Evolutionary conservation across 805 yeast genomes (phyloP).

Genomic region (Blastobotrys americana): DNA sequence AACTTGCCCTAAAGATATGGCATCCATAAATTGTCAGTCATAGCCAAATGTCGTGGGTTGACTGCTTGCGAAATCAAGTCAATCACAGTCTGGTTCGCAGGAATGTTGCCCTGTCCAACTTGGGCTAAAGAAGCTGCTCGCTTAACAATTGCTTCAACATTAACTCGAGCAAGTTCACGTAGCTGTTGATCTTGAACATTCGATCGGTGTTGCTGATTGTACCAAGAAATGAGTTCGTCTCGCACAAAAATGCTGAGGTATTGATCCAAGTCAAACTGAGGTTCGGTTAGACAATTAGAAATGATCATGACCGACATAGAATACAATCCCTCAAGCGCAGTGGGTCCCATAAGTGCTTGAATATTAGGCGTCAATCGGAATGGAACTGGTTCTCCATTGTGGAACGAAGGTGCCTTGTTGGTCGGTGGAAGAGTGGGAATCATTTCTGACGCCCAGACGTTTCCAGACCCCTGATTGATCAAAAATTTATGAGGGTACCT

Average conservation of each 20-base stretch:
- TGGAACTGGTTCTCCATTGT: slow-evolving; percentile 88
- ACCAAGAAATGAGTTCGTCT: slow-evolving; percentile 94
- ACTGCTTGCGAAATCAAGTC: slow-evolving; percentile 93
- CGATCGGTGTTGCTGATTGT: slow-evolving; percentile 72
- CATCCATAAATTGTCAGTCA: slow-evolving; percentile 91
- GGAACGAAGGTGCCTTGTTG: slow-evolving; percentile 73
- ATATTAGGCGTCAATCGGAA: slow-evolving; percentile 94
- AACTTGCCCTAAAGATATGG: slow-evolving; percentile 64
- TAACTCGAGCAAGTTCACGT: slow-evolving; percentile 77
- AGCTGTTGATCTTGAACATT: slow-evolving; percentile 77
- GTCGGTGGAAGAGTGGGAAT: slow-evolving; percentile 53
- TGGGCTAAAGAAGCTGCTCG: slow-evolving; percentile 75
- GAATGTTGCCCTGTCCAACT: slow-evolving; percentile 47
- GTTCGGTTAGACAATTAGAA: slow-evolving; percentile 82
- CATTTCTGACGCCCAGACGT: slow-evolving; percentile 93
- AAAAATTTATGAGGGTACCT: slow-evolving; percentile 92
- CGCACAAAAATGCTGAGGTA: slow-evolving; percentile 89
- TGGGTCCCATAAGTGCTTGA: slow-evolving; percentile 87
- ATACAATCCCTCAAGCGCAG: slow-evolving; percentile 86
- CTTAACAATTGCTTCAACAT: slow-evolving; percentile 77
- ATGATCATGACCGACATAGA: slow-evolving; percentile 78
- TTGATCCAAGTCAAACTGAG: slow-evolving; percentile 86
- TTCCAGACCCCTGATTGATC: slow-evolving; percentile 73
- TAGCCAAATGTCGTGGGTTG: slow-evolving; percentile 86
- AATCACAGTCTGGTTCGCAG: slow-evolving; percentile 81